These are phyloP conservation scores for Boletellus sp. DNA, from an alignment of 1,284 basidiomycete genomes.

Conservation along the genomic window DNA sequence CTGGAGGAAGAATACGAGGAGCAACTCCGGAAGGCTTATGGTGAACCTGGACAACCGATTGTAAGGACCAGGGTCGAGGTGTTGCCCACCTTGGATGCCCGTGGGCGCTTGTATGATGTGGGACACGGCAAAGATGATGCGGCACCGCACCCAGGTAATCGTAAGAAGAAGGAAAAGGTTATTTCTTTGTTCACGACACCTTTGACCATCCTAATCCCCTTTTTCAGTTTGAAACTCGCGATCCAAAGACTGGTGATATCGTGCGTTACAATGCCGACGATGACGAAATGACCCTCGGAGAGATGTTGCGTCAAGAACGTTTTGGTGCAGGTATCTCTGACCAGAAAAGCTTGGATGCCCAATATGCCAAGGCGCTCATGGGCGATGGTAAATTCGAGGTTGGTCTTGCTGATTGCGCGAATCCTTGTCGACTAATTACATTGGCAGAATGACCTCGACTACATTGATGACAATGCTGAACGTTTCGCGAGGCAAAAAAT, in stretches of 20 bases:
- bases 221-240: conserved; percentile 80
- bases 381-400: conserved; percentile 86
- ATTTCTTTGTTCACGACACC: conserved; percentile 5
- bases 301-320: conserved; percentile 90
- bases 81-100: conserved; percentile 85
- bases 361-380: conserved; percentile 86
- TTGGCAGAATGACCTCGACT: conserved; percentile 78
- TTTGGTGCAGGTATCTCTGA: conserved; percentile 86
- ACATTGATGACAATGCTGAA: conserved; percentile 96
- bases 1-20: conserved; percentile 84
- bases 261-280: conserved; percentile 87
- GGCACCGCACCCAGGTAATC: conserved; percentile 57
- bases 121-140: conserved; percentile 65
- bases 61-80: conserved; percentile 71
- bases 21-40: conserved; percentile 52
- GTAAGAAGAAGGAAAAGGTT: conserved; percentile 76
- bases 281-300: conserved; percentile 80
- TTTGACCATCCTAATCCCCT: background rate
- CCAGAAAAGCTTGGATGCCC: conserved; percentile 88
- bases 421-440: background rate
- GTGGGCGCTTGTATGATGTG: conserved; percentile 88
- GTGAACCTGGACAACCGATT: conserved; percentile 40
- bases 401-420: conserved; percentile 20
- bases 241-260: conserved; percentile 84
- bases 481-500: conserved; percentile 89